Evolutionary conservation across 768 basidiomycete species (phyloP).

Genomic region (Hypholoma fasciculare): DNA sequence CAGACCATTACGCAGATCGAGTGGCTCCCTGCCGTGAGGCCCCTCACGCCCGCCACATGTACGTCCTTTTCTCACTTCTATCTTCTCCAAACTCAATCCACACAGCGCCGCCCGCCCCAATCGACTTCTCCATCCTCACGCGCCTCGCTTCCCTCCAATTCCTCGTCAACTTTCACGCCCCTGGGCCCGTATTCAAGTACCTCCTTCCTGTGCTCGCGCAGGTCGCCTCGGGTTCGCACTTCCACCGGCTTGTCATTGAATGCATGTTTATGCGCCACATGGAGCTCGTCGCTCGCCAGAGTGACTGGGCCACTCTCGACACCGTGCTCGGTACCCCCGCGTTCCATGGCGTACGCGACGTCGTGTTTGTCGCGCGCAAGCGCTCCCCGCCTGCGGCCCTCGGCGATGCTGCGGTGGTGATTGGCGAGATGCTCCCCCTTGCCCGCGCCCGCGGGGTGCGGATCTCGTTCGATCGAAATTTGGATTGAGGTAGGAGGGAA

Average conservation of each 20-base stretch:
- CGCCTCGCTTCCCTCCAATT: constrained; percentile 14
- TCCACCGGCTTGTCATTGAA: constrained; percentile 16
- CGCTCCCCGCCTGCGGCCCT: constrained; percentile 2
- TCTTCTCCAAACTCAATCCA: background rate
- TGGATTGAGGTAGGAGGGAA: background rate
- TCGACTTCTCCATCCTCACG: constrained; percentile 13
- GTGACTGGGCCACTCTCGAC: constrained; percentile 19
- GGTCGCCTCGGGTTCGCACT: constrained; percentile 12
- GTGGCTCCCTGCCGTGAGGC: constrained; percentile 17
- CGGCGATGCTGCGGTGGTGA: constrained; percentile 7
- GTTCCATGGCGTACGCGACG: constrained; percentile 10
- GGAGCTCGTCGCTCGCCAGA: constrained; percentile 16
- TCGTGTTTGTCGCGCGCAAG: constrained; percentile 13
- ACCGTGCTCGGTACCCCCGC: background rate
- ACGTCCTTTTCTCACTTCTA: background rate
- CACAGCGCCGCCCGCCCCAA: constrained; percentile 16
- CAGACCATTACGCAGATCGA: constrained; percentile 14
- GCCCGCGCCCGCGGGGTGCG: constrained; percentile 13
- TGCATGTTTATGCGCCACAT: constrained; percentile 19
- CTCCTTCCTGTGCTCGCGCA: constrained; percentile 14
- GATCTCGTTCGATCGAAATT: constrained; percentile 7
- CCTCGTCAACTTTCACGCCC: constrained; percentile 22
- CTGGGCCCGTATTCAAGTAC: constrained; percentile 11
- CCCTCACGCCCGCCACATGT: constrained; percentile 12
- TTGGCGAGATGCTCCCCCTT: constrained; percentile 16